These are phyloP conservation scores for Fusarium buxicola DNA, from an alignment of 2,329 filamentous ascomycete genomes.

Conservation along the genomic window DNA sequence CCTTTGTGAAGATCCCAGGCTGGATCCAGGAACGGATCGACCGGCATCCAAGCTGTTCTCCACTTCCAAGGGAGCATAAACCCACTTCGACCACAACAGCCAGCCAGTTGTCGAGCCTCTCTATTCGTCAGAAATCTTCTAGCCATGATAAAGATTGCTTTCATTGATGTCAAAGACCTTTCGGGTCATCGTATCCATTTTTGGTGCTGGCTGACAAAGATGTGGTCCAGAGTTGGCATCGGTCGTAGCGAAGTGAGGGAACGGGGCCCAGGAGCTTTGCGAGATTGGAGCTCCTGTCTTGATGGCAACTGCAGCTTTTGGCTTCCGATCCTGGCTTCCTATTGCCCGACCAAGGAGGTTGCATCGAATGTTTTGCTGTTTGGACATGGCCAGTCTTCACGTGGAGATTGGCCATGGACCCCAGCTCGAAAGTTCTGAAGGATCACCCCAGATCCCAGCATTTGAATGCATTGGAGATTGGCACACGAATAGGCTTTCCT, in stretches of 20 bases:
- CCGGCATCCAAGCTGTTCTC: conserved; percentile 30
- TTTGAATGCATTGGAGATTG: conserved; percentile 26
- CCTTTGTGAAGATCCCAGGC: not conserved
- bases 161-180: not conserved
- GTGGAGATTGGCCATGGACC: conserved; percentile 23
- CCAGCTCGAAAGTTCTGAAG: conserved; percentile 6
- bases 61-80: conserved; percentile 31
- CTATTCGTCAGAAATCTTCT: conserved; percentile 1
- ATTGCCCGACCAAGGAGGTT: conserved; percentile 8
- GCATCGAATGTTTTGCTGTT: conserved; percentile 13
- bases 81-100: conserved; percentile 1
- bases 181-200: not conserved
- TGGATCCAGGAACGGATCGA: conserved; percentile 23
- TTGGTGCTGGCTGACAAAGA: not conserved
- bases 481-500: conserved; percentile 25
- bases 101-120: not conserved
- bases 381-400: conserved; percentile 15
- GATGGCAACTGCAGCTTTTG: too few species aligned
- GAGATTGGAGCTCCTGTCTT: conserved; percentile 5
- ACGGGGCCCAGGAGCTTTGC: not conserved
- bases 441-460: conserved; percentile 19
- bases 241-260: conserved; percentile 3
- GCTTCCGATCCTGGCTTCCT: not conserved
- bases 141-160: conserved; percentile 1
- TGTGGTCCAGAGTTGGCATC: not conserved